Evolutionary conservation across 78 protist species (phyloP), one percentile per base, ranked within the genome.

Genomic region (Dictyostelium citrinum): DNA sequence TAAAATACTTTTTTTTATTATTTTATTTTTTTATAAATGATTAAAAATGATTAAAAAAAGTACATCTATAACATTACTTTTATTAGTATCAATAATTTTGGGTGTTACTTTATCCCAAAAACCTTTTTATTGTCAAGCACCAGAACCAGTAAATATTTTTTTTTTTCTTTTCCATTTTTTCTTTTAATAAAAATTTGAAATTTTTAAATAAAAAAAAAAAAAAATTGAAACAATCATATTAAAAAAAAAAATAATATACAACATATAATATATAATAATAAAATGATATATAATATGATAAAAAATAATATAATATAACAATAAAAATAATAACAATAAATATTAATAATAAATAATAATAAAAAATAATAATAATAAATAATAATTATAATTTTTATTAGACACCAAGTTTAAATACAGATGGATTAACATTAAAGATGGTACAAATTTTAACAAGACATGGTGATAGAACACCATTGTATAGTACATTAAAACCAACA

Each of bases 381-480:
- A 35, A 71, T 9, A 35, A 33, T 35, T 16, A 71, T 29, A 71
- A 27, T 64, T 11, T 5, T 64, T 27, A 39, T 64, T 33, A 70
- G 81, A 75, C 5, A 35, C 81, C 81, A 41, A 39, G 51, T 39
- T 20, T n/a, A 41, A 41, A n/a, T 41, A 75, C 84, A 17, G 46
- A 74, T 77, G 92, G 84, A 37, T 55, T 76, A 45, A 75, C 83
- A 27, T 77, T 86, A 77, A 31, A 77, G 29, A 60, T 86, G 72
- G 92, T 86, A 12, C 92, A 86, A 78, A 78, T 82, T 58, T 14
- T 90, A 46, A 67, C 80, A 12, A 71, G 95, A 49, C 95, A 91
- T 70, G 95, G 95, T 55, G 95, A 83, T 78, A 58, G 95, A 39
- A 91, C 95, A 31, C 95, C 95, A 78, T 46, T 91, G 5, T 91